phyloP scores from a whole-genome alignment of 2,329 filamentous ascomycete species.

The Clonostachys solani region DNA sequence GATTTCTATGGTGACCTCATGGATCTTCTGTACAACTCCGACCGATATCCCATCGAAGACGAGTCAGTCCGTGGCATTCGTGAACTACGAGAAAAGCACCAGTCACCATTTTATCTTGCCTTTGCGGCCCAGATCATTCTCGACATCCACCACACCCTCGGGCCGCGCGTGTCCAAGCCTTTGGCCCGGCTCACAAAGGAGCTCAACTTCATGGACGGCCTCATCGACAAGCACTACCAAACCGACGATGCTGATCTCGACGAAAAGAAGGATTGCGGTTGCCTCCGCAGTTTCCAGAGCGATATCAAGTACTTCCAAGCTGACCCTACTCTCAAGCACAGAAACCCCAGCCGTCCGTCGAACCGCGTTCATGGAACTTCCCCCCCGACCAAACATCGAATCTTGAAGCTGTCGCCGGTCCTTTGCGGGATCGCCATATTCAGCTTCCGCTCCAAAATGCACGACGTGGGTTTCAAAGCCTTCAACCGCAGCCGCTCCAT shows the following conservation, averaged over 20 bases:
- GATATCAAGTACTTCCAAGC: constrained; percentile 17
- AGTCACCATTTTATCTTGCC: constrained; percentile 25
- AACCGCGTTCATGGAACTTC: not conserved
- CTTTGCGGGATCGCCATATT: constrained; percentile 27
- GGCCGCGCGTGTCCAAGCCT: constrained; percentile 5
- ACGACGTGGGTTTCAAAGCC: constrained; percentile 24
- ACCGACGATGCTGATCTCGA: constrained; percentile 18
- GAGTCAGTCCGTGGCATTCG: constrained; percentile 27
- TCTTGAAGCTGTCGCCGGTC: constrained; percentile 27
- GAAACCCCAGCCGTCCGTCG: not conserved
- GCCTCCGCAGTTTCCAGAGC: too few species aligned
- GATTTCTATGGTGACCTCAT: too few species aligned
- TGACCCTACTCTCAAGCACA: constrained; percentile 11
- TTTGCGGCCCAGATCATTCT: constrained; percentile 36
- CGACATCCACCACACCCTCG: constrained; percentile 29
- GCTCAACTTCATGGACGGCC: constrained; percentile 4
- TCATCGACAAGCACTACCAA: constrained; percentile 16
- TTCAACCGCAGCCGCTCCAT: constrained; percentile 31
- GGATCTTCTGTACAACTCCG: too few species aligned
- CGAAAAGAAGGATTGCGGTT: too few species aligned
- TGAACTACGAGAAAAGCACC: constrained; percentile 18
- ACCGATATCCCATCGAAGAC: constrained; percentile 23
- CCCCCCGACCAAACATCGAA: constrained; percentile 11
- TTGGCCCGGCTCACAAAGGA: constrained; percentile 3
- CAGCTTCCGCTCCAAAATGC: constrained; percentile 20